phyloP scores from a whole-genome alignment of 1,284 basidiomycete genomes.

The Ceratobasidium sp. region DNA sequence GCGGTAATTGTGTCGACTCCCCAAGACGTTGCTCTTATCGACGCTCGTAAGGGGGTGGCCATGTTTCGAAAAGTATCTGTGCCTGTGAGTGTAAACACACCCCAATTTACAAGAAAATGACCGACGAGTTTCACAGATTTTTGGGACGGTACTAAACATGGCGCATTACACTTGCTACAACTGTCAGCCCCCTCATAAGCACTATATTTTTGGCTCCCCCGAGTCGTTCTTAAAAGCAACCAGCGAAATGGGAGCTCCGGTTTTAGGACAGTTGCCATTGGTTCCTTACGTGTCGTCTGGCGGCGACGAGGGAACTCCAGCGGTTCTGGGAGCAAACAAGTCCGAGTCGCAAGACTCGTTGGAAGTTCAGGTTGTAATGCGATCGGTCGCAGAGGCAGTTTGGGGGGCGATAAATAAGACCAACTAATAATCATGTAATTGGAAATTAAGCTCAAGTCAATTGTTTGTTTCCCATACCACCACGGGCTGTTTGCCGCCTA shows the following conservation, averaged over 20 bases:
- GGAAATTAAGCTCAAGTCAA: too few species aligned
- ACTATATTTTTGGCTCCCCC: slow-evolving; percentile 84
- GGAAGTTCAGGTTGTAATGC: slow-evolving; percentile 57
- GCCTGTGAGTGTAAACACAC: slow-evolving; percentile 67
- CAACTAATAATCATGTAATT: slow-evolving; percentile 3
- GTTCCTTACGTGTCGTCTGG: slow-evolving; percentile 79
- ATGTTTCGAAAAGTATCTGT: slow-evolving; percentile 94
- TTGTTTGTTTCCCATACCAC: too few species aligned
- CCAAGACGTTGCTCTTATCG: slow-evolving; percentile 92
- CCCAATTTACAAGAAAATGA: slow-evolving; percentile 10
- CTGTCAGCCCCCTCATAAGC: slow-evolving; percentile 66
- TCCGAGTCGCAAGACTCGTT: neutral
- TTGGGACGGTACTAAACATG: slow-evolving; percentile 91
- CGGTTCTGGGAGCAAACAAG: slow-evolving; percentile 54
- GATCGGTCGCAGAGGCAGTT: slow-evolving; percentile 58
- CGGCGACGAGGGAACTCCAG: slow-evolving; percentile 79
- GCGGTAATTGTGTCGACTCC: slow-evolving; percentile 95
- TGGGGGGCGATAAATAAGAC: slow-evolving; percentile 52
- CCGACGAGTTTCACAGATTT: slow-evolving; percentile 66
- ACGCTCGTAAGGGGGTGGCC: slow-evolving; percentile 91
- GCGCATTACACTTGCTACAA: slow-evolving; percentile 87
- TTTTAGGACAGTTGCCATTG: slow-evolving; percentile 89
- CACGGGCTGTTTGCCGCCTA: neutral
- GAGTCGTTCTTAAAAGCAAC: slow-evolving; percentile 74
- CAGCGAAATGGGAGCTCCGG: slow-evolving; percentile 65